These are phyloP conservation scores for Nicotiana noctiflora DNA, from an alignment of 257 asterid genomes.

Conservation along the genomic window DNA sequence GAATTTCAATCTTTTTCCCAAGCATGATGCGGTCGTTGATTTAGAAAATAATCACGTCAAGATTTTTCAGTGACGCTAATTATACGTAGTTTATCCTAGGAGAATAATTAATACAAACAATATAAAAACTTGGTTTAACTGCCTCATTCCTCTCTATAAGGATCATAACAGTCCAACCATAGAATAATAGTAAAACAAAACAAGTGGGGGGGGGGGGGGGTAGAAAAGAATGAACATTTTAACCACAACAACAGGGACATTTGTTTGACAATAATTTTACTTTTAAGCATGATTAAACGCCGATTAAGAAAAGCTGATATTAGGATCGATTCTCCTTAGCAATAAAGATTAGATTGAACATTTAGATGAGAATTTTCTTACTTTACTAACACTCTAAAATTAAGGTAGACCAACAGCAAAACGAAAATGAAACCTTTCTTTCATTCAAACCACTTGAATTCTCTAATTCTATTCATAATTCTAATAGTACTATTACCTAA, in stretches of 20 bases:
- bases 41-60: background rate
- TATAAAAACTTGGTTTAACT: background rate
- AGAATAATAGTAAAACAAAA: background rate
- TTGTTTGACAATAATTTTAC: background rate
- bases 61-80: background rate
- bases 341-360: constrained; percentile 1
- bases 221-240: background rate
- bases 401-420: constrained; percentile 40
- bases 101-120: background rate
- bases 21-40: background rate
- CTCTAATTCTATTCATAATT: background rate
- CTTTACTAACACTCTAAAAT: constrained; percentile 62
- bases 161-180: background rate
- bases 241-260: background rate
- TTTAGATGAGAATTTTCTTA: constrained; percentile 14
- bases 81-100: background rate
- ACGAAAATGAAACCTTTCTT: constrained; percentile 10
- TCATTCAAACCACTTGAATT: background rate
- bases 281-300: background rate
- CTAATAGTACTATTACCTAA: constrained; percentile 27
- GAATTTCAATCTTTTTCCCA: background rate
- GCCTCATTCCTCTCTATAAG: background rate
- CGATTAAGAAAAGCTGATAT: background rate
- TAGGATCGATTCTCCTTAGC: background rate
- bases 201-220: background rate